Conservation (phyloP, 23 red algal genomes). For the Pyropia yezoensis region DNA sequence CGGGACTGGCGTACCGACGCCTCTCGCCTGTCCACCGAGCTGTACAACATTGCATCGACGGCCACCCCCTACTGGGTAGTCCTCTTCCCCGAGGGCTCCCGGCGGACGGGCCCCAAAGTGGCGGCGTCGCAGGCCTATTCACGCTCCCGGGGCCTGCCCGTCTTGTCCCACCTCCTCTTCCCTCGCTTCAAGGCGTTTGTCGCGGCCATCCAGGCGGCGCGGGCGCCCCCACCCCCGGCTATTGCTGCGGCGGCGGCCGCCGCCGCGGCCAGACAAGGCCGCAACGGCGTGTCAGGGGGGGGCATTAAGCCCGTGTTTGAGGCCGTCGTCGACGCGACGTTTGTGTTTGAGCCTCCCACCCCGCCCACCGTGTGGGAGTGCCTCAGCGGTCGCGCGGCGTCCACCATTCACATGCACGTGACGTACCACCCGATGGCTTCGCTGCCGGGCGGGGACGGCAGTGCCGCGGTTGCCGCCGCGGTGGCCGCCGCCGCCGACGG, state of each 20-base stretch:
- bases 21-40: slow-evolving; percentile 6
- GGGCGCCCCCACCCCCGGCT: background rate
- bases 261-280: too few relatives aligned
- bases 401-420: too few relatives aligned
- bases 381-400: too few relatives aligned
- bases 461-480: too few relatives aligned
- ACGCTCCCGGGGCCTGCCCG: background rate
- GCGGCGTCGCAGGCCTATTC: slow-evolving; percentile 21
- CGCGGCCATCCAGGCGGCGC: slow-evolving; percentile 10
- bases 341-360: slow-evolving; percentile 36
- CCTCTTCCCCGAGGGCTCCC: slow-evolving; percentile 65
- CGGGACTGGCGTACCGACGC: slow-evolving; percentile 38
- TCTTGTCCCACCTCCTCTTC: slow-evolving; percentile 35
- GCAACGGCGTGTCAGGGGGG: too few relatives aligned
- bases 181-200: slow-evolving; percentile 72
- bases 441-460: too few relatives aligned
- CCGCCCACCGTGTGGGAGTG: slow-evolving; percentile 2
- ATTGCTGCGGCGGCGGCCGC: too few relatives aligned
- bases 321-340: slow-evolving; percentile 47
- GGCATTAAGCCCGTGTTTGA: slow-evolving; percentile 3
- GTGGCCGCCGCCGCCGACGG: too few relatives aligned
- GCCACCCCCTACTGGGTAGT: slow-evolving; percentile 37
- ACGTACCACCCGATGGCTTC: too few relatives aligned
- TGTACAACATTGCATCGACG: slow-evolving; percentile 14
- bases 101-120: slow-evolving; percentile 32